Evolutionary conservation across 352 stramenopile genomes (phyloP).

Genomic region (Pythium grandisporangium): DNA sequence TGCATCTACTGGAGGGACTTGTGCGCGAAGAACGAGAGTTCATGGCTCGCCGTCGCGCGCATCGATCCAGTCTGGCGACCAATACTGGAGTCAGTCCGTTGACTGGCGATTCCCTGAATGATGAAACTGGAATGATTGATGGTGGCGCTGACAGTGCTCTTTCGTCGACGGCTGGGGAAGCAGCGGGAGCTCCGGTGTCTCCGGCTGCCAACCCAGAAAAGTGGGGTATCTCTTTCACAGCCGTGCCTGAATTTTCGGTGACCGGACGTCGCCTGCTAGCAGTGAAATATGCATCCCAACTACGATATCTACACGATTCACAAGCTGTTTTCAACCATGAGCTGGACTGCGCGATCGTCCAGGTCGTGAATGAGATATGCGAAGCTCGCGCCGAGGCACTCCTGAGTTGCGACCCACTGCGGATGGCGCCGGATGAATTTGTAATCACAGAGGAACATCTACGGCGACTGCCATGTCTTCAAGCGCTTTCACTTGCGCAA

Average conservation of each 20-base stretch:
- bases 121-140: neutral
- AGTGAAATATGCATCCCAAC: constrained; percentile 53
- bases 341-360: constrained; percentile 65
- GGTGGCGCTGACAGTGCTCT: neutral
- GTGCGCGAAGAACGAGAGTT: constrained; percentile 65
- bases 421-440: constrained; percentile 79
- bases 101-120: neutral
- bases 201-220: constrained; percentile 42
- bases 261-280: constrained; percentile 65
- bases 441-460: constrained; percentile 55
- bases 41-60: constrained; percentile 30
- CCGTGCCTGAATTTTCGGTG: constrained; percentile 77
- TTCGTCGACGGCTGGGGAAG: neutral
- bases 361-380: constrained; percentile 81
- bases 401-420: constrained; percentile 73
- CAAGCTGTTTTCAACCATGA: constrained; percentile 56
- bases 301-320: constrained; percentile 51
- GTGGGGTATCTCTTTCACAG: constrained; percentile 83
- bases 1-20: constrained; percentile 73
- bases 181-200: constrained; percentile 1
- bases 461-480: constrained; percentile 33
- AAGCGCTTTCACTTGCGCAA: constrained; percentile 30
- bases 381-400: constrained; percentile 66
- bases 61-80: constrained; percentile 20
- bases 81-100: constrained; percentile 6